A percentile compares a stretch with the other conserved stretches of the same genome.
These are phyloP conservation scores for Colletotrichum sp. DNA, from an alignment of 2,329 filamentous ascomycete species.

Conservation along the genomic window DNA sequence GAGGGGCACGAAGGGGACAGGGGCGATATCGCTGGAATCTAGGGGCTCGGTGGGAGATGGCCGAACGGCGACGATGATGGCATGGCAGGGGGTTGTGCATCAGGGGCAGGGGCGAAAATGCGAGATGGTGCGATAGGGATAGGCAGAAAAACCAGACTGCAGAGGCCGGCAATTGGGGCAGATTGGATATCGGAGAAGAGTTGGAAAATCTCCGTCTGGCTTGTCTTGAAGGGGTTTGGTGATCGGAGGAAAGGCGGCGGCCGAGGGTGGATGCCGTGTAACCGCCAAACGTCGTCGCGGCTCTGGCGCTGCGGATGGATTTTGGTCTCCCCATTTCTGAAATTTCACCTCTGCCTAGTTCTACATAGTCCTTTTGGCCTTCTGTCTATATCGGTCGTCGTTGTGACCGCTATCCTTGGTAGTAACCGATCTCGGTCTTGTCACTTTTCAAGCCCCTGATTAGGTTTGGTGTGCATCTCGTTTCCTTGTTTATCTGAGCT, in stretches of 20 bases:
- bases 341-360: background rate
- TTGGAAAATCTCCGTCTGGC: background rate
- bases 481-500: background rate
- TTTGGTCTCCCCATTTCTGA: background rate
- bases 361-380: background rate
- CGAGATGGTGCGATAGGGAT: background rate
- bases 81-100: background rate
- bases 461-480: background rate
- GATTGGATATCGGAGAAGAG: background rate
- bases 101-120: background rate
- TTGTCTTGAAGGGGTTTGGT: background rate
- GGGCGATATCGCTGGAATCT: slow-evolving; percentile 15
- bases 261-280: background rate
- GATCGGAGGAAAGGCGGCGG: background rate
- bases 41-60: background rate
- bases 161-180: background rate
- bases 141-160: background rate
- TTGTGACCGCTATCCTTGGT: too few relatives aligned
- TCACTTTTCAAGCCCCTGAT: background rate
- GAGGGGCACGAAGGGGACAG: background rate
- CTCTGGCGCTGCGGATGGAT: background rate
- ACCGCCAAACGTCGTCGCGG: background rate
- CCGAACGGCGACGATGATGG: slow-evolving; percentile 4
- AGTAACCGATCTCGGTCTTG: background rate
- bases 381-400: background rate